Percentiles rank a stretch among this genome's conserved stretches.
Conservation (phyloP, 2,329 filamentous ascomycete genomes). For the Tolypocladium ovalisporum region DNA sequence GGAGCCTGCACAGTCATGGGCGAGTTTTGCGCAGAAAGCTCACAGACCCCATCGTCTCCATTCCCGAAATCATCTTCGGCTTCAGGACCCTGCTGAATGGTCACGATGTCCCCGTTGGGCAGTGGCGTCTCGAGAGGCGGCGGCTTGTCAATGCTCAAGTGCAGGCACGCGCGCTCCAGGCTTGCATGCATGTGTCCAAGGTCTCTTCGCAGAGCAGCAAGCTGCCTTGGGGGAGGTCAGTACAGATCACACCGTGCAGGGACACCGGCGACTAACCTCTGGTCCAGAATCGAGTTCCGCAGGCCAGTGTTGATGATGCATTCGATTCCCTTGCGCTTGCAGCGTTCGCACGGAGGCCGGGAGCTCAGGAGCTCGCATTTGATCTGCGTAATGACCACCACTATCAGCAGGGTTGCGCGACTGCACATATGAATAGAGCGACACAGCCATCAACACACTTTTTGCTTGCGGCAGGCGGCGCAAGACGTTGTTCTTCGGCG, state of each 20-base stretch:
- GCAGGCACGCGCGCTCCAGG: neutral
- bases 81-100: neutral
- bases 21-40: neutral
- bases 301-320: constrained; percentile 3
- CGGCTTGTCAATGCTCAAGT: neutral
- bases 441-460: neutral
- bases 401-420: neutral
- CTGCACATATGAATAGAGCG: no score
- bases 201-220: constrained; percentile 1
- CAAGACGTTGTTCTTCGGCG: neutral
- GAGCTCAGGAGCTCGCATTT: constrained; percentile 2
- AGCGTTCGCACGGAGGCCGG: constrained; percentile 2
- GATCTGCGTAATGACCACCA: neutral
- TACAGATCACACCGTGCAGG: neutral
- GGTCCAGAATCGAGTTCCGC: constrained; percentile 2
- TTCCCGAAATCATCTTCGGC: neutral
- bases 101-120: constrained; percentile 6
- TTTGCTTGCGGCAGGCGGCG: neutral
- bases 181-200: neutral
- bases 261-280: neutral
- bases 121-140: constrained; percentile 1
- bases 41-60: neutral
- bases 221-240: neutral
- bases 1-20: neutral
- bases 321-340: constrained; percentile 1